Evolutionary conservation across 441 rosid species (phyloP).

Genomic region (Populus hybrid): DNA sequence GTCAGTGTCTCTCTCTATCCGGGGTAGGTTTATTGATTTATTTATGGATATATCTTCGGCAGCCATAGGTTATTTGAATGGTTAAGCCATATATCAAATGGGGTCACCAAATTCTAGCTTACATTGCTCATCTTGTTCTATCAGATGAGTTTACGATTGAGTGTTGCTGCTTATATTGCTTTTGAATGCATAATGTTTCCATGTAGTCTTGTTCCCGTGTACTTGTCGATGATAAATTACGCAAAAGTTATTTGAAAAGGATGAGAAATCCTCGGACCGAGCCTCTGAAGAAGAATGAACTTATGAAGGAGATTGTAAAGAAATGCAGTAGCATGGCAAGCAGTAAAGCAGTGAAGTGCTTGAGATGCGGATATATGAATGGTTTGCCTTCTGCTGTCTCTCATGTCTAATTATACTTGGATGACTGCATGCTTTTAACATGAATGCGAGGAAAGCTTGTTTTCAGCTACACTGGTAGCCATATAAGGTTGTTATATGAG

Average conservation of each 20-base stretch:
- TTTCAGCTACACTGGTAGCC: background rate
- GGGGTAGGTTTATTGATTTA: background rate
- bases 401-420: background rate
- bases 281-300: constrained; percentile 53
- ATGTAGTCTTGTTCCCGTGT: constrained; percentile 72
- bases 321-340: constrained; percentile 65
- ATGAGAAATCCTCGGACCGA: constrained; percentile 77
- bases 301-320: constrained; percentile 62
- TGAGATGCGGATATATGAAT: constrained; percentile 65
- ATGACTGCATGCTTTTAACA: background rate
- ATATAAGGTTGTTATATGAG: no score
- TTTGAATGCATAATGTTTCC: constrained; percentile 14
- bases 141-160: background rate
- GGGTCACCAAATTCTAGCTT: background rate
- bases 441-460: background rate
- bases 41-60: no score
- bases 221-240: constrained; percentile 58
- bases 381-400: constrained; percentile 48
- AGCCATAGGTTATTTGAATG: background rate
- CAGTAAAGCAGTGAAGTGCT: constrained; percentile 58
- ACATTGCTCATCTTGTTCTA: background rate
- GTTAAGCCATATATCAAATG: background rate
- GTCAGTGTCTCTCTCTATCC: background rate
- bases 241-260: constrained; percentile 53
- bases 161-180: background rate